A percentile compares a stretch with the other conserved stretches of the same genome.
Conservation (phyloP, 2,329 filamentous ascomycete species). For the Pseudogymnoascus sp. region DNA sequence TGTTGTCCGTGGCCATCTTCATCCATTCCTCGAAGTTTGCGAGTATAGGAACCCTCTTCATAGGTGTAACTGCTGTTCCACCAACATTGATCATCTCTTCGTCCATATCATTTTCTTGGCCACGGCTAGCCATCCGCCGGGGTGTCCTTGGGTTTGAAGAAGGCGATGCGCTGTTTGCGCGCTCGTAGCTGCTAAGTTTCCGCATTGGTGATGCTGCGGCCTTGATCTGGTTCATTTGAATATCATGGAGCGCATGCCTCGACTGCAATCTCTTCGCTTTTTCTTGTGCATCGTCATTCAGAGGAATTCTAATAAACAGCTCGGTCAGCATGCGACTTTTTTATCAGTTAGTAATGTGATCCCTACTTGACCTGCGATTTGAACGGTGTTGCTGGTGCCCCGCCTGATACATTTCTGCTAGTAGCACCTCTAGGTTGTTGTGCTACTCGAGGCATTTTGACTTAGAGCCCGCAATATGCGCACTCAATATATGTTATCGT, state of each 20-base stretch:
- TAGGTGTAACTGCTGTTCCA: slow-evolving; percentile 76
- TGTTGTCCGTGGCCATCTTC: slow-evolving; percentile 99
- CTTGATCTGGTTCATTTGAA: slow-evolving; percentile 86
- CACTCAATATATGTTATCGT: slow-evolving; percentile 1
- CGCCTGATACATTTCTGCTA: slow-evolving; percentile 33
- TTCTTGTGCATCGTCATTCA: slow-evolving; percentile 92
- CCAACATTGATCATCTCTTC: slow-evolving; percentile 58
- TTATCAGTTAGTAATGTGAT: background rate
- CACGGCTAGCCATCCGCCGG: slow-evolving; percentile 29
- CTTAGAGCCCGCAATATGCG: slow-evolving; percentile 4
- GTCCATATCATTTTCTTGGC: slow-evolving; percentile 38
- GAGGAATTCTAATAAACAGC: slow-evolving; percentile 61
- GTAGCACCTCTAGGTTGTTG: slow-evolving; percentile 36
- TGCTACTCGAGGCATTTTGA: slow-evolving; percentile 47
- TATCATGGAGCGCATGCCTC: slow-evolving; percentile 79
- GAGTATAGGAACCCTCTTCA: slow-evolving; percentile 90
- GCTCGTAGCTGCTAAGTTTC: slow-evolving; percentile 51
- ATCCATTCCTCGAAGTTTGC: slow-evolving; percentile 99
- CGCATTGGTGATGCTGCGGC: slow-evolving; percentile 67
- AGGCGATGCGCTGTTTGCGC: slow-evolving; percentile 49
- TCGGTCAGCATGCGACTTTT: background rate
- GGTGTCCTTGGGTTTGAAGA: slow-evolving; percentile 48
- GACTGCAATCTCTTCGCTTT: slow-evolving; percentile 82
- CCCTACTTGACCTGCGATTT: slow-evolving; percentile 30
- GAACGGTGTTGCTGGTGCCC: slow-evolving; percentile 24